Evolutionary conservation across 1,139 yeast species (phyloP).

Genomic region (Hansenula sp.): DNA sequence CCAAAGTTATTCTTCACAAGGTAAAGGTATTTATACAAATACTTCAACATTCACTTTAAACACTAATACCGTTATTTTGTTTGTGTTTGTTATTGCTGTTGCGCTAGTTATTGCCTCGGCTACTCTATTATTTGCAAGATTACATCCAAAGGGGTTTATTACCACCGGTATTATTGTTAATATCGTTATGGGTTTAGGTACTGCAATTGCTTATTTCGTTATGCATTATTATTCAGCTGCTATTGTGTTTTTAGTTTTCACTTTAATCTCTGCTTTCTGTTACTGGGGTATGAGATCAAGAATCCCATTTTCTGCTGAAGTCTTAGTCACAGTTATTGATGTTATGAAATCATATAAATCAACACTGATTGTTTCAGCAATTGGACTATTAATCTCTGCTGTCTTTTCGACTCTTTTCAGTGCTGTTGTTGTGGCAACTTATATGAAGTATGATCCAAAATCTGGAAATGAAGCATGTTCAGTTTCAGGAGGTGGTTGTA

Average conservation of each 20-base stretch:
- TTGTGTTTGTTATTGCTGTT: slow-evolving; percentile 62
- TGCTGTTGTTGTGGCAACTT: slow-evolving; percentile 67
- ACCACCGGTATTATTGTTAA: slow-evolving; percentile 66
- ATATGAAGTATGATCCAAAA: slow-evolving; percentile 64
- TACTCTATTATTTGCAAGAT: slow-evolving; percentile 58
- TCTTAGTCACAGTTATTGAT: slow-evolving; percentile 68
- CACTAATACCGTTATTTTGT: slow-evolving; percentile 69
- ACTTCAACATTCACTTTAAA: slow-evolving; percentile 56
- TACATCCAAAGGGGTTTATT: slow-evolving; percentile 66
- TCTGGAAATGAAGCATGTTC: slow-evolving; percentile 43
- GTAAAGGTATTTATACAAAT: slow-evolving; percentile 62
- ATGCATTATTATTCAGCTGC: slow-evolving; percentile 73
- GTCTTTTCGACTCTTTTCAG: slow-evolving; percentile 65
- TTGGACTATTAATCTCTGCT: slow-evolving; percentile 65
- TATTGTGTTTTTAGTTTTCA: slow-evolving; percentile 63
- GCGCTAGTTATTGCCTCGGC: slow-evolving; percentile 55
- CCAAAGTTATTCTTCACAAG: slow-evolving; percentile 49
- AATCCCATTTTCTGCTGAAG: slow-evolving; percentile 71
- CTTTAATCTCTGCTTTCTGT: slow-evolving; percentile 62
- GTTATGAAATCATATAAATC: slow-evolving; percentile 73
- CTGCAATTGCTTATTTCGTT: slow-evolving; percentile 69
- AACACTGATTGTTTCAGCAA: slow-evolving; percentile 55
- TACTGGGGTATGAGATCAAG: slow-evolving; percentile 72
- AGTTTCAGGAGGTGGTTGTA: slow-evolving; percentile 62
- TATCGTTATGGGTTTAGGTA: slow-evolving; percentile 65